These are phyloP conservation scores for Penicillium sp. DNA, from an alignment of 2,329 filamentous ascomycete genomes.

Conservation along the genomic window DNA sequence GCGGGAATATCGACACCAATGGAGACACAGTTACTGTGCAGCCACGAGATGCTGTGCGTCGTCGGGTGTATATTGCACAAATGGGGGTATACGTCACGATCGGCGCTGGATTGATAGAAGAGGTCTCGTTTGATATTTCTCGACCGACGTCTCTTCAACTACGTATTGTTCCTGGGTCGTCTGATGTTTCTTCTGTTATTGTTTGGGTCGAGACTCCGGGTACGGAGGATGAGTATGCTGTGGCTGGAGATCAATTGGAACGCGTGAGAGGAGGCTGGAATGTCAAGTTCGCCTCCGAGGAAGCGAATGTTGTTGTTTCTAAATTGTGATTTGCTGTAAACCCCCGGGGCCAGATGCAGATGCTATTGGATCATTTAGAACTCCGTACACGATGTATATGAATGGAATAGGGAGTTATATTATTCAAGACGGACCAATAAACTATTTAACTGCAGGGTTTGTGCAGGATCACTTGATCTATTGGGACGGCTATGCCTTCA, in stretches of 20 bases:
- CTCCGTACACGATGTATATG: too few species aligned
- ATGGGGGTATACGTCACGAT: background rate
- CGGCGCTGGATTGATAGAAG: background rate
- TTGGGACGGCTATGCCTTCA: background rate
- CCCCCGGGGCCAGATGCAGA: background rate
- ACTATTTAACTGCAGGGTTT: constrained; percentile 41
- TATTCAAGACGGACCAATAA: constrained; percentile 39
- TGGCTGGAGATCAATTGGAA: background rate
- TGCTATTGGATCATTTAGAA: background rate
- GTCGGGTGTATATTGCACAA: background rate
- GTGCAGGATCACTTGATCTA: background rate
- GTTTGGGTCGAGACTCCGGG: background rate
- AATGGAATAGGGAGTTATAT: background rate
- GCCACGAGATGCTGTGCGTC: background rate
- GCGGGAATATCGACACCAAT: background rate
- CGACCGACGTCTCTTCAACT: background rate
- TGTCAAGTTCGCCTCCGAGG: background rate
- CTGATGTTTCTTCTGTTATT: background rate
- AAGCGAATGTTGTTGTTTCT: background rate
- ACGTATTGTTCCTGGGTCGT: background rate
- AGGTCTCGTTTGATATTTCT: background rate
- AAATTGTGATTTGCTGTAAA: background rate
- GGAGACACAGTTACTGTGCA: background rate
- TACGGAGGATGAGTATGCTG: background rate
- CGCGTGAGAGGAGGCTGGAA: background rate